Conservation (phyloP, 352 stramenopile genomes). For the Achlya hypogyna region DNA sequence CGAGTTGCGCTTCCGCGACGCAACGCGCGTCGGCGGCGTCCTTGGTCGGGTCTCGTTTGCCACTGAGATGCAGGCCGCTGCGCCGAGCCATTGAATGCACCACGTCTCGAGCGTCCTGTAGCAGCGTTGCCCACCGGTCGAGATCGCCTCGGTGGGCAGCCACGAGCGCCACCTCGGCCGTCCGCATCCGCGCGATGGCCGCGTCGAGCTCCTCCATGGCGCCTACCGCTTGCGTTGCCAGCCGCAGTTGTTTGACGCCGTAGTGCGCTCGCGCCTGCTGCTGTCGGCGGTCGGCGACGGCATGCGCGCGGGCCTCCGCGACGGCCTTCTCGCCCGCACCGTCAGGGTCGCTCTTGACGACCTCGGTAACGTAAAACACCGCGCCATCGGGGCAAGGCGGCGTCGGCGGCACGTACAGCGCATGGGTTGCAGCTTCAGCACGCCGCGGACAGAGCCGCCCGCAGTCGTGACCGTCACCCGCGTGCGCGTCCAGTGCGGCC, state of each 20-base stretch:
- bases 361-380: constrained; percentile 40
- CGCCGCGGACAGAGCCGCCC: constrained; percentile 35
- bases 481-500: background rate
- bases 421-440: constrained; percentile 30
- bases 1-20: constrained; percentile 28
- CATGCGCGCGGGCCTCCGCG: constrained; percentile 41
- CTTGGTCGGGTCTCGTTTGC: constrained; percentile 42
- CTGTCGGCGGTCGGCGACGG: constrained; percentile 39
- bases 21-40: constrained; percentile 43
- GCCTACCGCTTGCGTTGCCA: constrained; percentile 42
- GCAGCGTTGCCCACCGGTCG: constrained; percentile 23
- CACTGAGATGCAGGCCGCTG: constrained; percentile 48
- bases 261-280: constrained; percentile 52
- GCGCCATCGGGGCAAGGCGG: constrained; percentile 9
- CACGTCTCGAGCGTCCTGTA: constrained; percentile 34
- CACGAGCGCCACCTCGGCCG: constrained; percentile 25
- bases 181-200: constrained; percentile 30
- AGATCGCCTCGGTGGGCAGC: background rate
- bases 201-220: constrained; percentile 54
- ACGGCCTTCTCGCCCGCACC: constrained; percentile 49
- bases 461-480: constrained; percentile 18
- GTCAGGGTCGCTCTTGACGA: constrained; percentile 64
- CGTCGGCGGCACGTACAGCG: constrained; percentile 35
- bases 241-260: constrained; percentile 37
- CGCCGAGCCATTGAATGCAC: constrained; percentile 42